Evolutionary conservation across 2,329 filamentous ascomycete species (phyloP).

Genomic region (Plenodomus lindquistii): DNA sequence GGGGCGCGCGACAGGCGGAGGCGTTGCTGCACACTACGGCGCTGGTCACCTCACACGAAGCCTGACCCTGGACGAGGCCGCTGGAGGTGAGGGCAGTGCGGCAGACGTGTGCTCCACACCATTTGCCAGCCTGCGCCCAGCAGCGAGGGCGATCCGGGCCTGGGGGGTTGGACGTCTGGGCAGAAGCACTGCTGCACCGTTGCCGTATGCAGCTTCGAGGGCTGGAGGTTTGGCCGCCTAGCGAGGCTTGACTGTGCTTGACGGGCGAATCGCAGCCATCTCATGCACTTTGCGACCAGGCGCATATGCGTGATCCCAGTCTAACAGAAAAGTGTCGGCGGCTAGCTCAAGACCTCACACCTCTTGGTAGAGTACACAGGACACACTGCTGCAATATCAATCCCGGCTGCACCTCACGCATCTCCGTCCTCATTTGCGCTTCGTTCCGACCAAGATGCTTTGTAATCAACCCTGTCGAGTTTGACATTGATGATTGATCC

Average conservation of each 20-base stretch:
- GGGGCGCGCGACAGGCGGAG: constrained; percentile 8
- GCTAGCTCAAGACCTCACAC: constrained; percentile 12
- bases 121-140: constrained; percentile 21
- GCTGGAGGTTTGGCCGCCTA: constrained; percentile 16
- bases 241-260: constrained; percentile 20
- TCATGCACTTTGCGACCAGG: constrained; percentile 12
- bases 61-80: constrained; percentile 7
- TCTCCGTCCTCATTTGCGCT: too few relatives aligned
- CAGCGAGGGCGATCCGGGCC: constrained; percentile 19
- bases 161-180: constrained; percentile 1
- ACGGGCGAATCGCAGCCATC: constrained; percentile 21
- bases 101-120: constrained; percentile 4
- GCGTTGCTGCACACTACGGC: constrained; percentile 11
- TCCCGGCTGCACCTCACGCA: constrained; percentile 5
- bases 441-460: not conserved
- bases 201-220: constrained; percentile 6
- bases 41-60: constrained; percentile 22
- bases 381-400: constrained; percentile 5
- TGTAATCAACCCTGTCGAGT: not conserved
- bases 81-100: too few relatives aligned
- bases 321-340: constrained; percentile 12
- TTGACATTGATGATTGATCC: not conserved
- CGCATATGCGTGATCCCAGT: constrained; percentile 14
- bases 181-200: constrained; percentile 1
- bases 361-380: not conserved